These are phyloP conservation scores for Gryganskiella cystojenkinii DNA, from an alignment of 192 early-diverging fungal genomes.

Conservation along the genomic window DNA sequence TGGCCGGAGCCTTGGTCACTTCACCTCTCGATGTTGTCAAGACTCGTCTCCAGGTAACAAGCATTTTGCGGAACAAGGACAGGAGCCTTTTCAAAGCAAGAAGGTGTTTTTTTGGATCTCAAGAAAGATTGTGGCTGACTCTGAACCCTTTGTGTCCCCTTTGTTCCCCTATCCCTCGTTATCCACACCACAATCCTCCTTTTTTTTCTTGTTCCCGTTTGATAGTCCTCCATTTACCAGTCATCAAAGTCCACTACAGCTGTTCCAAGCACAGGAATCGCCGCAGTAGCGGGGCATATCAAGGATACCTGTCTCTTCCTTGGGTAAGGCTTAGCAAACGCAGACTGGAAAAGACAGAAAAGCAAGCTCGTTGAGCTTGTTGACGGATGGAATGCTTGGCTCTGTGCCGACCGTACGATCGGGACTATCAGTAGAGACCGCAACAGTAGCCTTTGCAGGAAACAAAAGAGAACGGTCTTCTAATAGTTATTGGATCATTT, in stretches of 20 bases:
- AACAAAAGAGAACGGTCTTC: no score
- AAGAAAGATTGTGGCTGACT: neutral
- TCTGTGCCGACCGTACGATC: no score
- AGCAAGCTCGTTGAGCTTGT: no score
- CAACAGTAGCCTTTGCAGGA: no score
- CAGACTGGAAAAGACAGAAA: no score
- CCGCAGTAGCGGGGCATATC: slow-evolving; percentile 59
- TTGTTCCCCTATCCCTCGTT: neutral
- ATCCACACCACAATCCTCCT: neutral
- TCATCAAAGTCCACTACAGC: slow-evolving; percentile 18
- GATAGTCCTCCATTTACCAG: slow-evolving; percentile 40
- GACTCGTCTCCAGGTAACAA: slow-evolving; percentile 86
- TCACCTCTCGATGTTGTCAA: slow-evolving; percentile 96
- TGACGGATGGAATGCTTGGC: no score
- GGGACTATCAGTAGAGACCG: no score
- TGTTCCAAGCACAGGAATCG: slow-evolving; percentile 18
- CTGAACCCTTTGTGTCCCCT: neutral
- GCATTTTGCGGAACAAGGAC: neutral
- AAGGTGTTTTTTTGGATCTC: neutral
- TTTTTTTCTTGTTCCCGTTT: neutral
- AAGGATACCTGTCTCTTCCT: slow-evolving; percentile 60
- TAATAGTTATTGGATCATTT: no score
- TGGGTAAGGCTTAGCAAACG: slow-evolving; percentile 53
- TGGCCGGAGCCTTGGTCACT: slow-evolving; percentile 87
- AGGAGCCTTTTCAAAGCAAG: neutral